Evolutionary conservation across 768 basidiomycete genomes (phyloP).

Genomic region (Tephrocybe sp.): DNA sequence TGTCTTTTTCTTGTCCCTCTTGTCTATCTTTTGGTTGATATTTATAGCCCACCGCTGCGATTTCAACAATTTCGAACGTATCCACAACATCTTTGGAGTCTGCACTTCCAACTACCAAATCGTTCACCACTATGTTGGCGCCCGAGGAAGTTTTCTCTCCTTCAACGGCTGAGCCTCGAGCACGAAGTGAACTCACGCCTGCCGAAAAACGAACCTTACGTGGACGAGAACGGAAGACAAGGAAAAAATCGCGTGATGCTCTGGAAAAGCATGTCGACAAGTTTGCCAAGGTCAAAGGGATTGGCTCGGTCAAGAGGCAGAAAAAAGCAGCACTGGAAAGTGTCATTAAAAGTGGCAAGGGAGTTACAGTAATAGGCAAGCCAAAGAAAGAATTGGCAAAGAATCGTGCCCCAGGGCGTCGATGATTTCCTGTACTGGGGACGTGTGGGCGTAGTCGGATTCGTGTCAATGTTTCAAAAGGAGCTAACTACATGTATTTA

Average conservation of each 20-base stretch:
- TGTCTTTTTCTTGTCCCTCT: conserved; percentile 23
- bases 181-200: conserved; percentile 81
- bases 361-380: conserved; percentile 88
- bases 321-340: conserved; percentile 82
- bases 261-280: conserved; percentile 67
- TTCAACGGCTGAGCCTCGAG: conserved; percentile 49
- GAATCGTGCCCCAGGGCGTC: conserved; percentile 15
- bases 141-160: conserved; percentile 89
- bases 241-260: conserved; percentile 62
- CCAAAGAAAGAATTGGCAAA: conserved; percentile 37
- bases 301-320: conserved; percentile 65
- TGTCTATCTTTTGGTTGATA: conserved; percentile 1
- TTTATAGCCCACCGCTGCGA: conserved; percentile 79
- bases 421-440: neutral
- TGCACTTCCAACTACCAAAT: conserved; percentile 80
- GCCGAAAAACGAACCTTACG: conserved; percentile 73
- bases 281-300: conserved; percentile 52
- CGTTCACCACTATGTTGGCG: conserved; percentile 77
- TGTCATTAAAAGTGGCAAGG: conserved; percentile 80
- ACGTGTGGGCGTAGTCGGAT: no score
- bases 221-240: conserved; percentile 65
- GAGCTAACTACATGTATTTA: no score
- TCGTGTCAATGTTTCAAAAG: no score
- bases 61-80: conserved; percentile 80
- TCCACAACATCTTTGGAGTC: conserved; percentile 85